Percentiles rank a stretch among this genome's conserved stretches.
These are phyloP conservation scores for Eucalyptus victrix DNA, from an alignment of 345 rosid genomes.

Conservation along the genomic window DNA sequence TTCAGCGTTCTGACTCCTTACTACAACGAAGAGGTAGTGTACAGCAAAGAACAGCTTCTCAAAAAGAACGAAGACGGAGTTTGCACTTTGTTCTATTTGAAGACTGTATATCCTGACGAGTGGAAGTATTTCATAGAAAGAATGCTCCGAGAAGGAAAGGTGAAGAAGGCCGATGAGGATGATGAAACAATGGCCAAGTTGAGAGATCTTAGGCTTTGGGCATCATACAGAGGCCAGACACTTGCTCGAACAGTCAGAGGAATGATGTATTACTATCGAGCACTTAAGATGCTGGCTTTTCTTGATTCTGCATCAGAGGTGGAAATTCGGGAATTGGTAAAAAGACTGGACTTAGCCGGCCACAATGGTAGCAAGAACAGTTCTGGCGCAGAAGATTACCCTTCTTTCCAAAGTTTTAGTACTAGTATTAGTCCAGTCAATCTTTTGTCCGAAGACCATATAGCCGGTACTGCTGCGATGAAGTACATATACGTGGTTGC, in stretches of 20 bases:
- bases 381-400: constrained; percentile 1
- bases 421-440: constrained; percentile 43
- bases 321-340: constrained; percentile 61
- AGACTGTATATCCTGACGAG: constrained; percentile 78
- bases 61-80: constrained; percentile 89
- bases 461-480: constrained; percentile 67
- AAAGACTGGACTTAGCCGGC: constrained; percentile 61
- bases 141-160: constrained; percentile 75
- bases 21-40: constrained; percentile 76
- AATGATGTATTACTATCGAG: constrained; percentile 94
- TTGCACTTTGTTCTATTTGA: constrained; percentile 69
- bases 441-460: constrained; percentile 55
- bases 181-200: constrained; percentile 58
- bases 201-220: constrained; percentile 89
- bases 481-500: constrained; percentile 88
- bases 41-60: constrained; percentile 73
- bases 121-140: constrained; percentile 84
- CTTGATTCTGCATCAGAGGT: constrained; percentile 88
- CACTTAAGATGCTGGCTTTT: constrained; percentile 83
- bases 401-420: constrained; percentile 35
- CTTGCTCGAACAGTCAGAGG: constrained; percentile 86
- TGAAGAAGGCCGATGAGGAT: constrained; percentile 11
- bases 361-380: constrained; percentile 9
- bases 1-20: constrained; percentile 89
- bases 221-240: constrained; percentile 90